Evolutionary conservation across 495 filamentous ascomycete species (phyloP), one percentile per base, ranked within the genome.

Genomic region (Penicillium antarcticum): DNA sequence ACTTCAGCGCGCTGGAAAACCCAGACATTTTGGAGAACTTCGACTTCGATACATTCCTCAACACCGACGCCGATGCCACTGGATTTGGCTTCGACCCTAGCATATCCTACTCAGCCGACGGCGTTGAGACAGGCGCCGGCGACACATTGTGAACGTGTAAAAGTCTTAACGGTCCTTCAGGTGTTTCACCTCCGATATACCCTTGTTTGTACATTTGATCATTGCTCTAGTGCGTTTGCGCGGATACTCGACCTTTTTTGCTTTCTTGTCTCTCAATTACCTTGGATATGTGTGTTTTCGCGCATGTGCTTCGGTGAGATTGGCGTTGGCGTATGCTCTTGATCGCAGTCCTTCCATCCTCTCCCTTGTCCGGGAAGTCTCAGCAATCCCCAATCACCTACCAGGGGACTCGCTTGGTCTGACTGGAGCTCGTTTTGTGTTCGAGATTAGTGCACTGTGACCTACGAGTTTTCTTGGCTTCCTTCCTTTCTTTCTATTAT

Each of bases 1-100:
- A 86, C 47, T 88, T 89, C 61, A 77, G 76, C 57, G 60, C 67
- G 38, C 68, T 87, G 59, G 77, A 81, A 46, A 81, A 77, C 24
- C 72, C 73, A 39, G 80, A 92, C 65, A 86, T 95, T n/a, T 74
- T 97, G 42, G 86, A 90, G 62, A 87, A 88, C 58, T 97, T 97
- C 57, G 92, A 97, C 68, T 97, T 97, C 66, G 92, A 97, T 68
- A 90, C 88, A 0, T 97, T 97, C 80, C 74, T 97, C 43, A 84
- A 84, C 53, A 83, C 79, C 9, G 81, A 84, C 51, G 77, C 79
- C 48, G 73, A 73, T 19, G 69, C 65, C 12, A 68, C 70, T 32
- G 70, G 69, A 29, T 78, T 83, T 46, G 76, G 72, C 16, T 85
- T 85, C 49, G 76, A 82, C 48, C 68, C 72, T 4, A 72, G 61